Evolutionary conservation across 2,329 filamentous ascomycete genomes (phyloP).

Genomic region (Claviceps pusilla): DNA sequence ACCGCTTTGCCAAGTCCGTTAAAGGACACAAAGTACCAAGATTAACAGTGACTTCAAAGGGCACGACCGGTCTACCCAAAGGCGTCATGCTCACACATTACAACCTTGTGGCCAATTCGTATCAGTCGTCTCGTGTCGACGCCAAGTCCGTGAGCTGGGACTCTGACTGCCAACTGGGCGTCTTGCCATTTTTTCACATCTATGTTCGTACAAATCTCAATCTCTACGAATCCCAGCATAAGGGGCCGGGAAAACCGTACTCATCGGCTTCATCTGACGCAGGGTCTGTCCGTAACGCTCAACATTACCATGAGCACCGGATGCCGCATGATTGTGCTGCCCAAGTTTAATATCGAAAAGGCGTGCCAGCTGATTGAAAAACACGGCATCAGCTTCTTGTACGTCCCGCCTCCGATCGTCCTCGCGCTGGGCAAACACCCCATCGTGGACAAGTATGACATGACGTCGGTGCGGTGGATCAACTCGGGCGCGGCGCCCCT

Average conservation of each 20-base stretch:
- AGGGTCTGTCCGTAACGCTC: slow-evolving; percentile 20
- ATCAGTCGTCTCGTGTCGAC: slow-evolving; percentile 41
- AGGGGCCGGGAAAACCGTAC: neutral
- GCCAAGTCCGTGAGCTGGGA: slow-evolving; percentile 39
- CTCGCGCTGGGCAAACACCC: slow-evolving; percentile 70
- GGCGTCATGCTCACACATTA: slow-evolving; percentile 74
- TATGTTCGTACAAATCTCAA: slow-evolving; percentile 41
- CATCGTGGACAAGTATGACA: slow-evolving; percentile 62
- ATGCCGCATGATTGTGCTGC: slow-evolving; percentile 55
- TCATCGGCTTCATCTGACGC: neutral
- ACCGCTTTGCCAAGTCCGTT: neutral
- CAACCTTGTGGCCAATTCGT: slow-evolving; percentile 65
- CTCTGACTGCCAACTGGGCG: slow-evolving; percentile 59
- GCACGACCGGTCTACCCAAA: slow-evolving; percentile 83
- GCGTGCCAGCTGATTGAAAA: slow-evolving; percentile 67
- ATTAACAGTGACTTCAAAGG: slow-evolving; percentile 20
- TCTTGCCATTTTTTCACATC: slow-evolving; percentile 83
- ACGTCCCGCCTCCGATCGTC: slow-evolving; percentile 73
- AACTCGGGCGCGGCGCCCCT: slow-evolving; percentile 80
- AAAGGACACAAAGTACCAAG: too few species aligned
- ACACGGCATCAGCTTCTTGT: slow-evolving; percentile 59
- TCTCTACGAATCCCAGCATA: neutral
- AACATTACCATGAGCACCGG: slow-evolving; percentile 35
- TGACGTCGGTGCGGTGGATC: slow-evolving; percentile 65
- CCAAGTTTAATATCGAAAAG: slow-evolving; percentile 64